Base-by-base conservation (phyloP, 2,329 filamentous ascomycete species). In the Pseudogymnoascus sp. region DNA sequence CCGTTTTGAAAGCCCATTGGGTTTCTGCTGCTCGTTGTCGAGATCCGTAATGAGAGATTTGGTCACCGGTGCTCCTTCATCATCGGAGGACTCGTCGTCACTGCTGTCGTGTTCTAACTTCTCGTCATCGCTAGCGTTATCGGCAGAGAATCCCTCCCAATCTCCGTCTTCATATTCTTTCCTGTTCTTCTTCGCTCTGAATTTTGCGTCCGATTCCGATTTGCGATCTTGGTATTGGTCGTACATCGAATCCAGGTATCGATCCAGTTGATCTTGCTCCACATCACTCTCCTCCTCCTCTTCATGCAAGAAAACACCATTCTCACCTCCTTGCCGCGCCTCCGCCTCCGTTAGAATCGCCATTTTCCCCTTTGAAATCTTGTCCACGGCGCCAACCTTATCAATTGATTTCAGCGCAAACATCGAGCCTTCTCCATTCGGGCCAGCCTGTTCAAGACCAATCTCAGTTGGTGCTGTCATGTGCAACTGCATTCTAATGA, bases 391-490 rank as follows among this genome's bases (percentile, higher is more conserved):
- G 57, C 87, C 85, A 16, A 86, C 84, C 73, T 90, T 89, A 73
- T 97, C 91, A 51, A 96, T 83, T 7, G 86, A 79, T 75, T 92
- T 96, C 57, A 97, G 81, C 2, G 86, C 86, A 74, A 99, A 99
- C 80, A 96, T 95, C 29, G 90, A 81, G 54, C 91, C 90, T 45
- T 91, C 87, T 23, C 91, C 93, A 60, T 84, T 80, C 0, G 90
- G 89, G 0, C 91, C 91, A 23, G 84, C 78, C 75, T 95, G 91
- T 73, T 96, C 95, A 78, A 96, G 84, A 71, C 95, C 95, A 67
- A 99, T 96, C 68, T 99, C 95, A 81, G 91, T 95, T 6, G 95
- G 95, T 0, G 92, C 90, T 1, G 88, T 88, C 95, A 99, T 99
- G 77, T 97, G 88, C 79, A 99, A 86, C 76, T 99, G 95, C 88